A percentile compares a stretch with the other conserved stretches of the same genome.
phyloP scores from a whole-genome alignment of 2,329 filamentous ascomycete genomes.

The Aspergillus eucalypticola region DNA sequence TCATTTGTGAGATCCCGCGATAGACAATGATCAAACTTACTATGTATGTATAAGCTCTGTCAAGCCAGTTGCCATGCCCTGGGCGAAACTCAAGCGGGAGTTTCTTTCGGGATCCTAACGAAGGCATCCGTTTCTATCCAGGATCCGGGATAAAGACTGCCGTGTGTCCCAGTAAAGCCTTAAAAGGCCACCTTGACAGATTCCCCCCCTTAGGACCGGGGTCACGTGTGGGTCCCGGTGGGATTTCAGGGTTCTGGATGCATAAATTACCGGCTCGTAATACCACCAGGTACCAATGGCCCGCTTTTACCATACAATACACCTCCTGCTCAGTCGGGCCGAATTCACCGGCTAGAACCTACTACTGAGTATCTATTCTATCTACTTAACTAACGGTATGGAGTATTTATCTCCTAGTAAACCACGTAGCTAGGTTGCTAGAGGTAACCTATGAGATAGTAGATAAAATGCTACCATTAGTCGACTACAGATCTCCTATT shows the following conservation, averaged over 20 bases:
- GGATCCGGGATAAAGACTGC: neutral
- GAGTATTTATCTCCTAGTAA: neutral
- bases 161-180: neutral
- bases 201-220: conserved; percentile 11
- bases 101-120: neutral
- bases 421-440: too few species aligned
- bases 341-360: neutral
- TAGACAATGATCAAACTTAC: neutral
- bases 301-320: conserved; percentile 10
- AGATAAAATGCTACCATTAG: neutral
- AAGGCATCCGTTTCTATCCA: neutral
- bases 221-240: conserved; percentile 21
- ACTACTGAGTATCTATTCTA: neutral
- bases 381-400: neutral
- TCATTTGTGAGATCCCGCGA: neutral
- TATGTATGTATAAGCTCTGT: too few species aligned
- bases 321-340: neutral
- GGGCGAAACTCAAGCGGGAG: neutral
- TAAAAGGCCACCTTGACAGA: conserved; percentile 25
- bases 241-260: conserved; percentile 19
- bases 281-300: conserved; percentile 7
- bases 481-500: neutral
- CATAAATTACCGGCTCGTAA: conserved; percentile 17
- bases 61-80: neutral
- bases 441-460: too few species aligned